Evolutionary conservation across 768 basidiomycete genomes (phyloP).

Genomic region (Lentinus brumalis): DNA sequence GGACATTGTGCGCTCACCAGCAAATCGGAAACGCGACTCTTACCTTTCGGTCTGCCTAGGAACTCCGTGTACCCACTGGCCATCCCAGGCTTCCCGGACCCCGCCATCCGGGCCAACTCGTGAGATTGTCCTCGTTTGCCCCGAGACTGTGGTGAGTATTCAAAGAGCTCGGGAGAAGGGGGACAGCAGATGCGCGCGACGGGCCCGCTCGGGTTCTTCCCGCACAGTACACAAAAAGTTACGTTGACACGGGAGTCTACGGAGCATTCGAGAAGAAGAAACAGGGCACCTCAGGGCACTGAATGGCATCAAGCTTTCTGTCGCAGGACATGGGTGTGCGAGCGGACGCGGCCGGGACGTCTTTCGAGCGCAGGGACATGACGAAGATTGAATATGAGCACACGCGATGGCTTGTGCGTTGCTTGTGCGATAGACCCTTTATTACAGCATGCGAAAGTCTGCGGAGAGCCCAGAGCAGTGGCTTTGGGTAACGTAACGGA

Average conservation of each 20-base stretch:
- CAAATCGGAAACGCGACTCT: conserved; percentile 4
- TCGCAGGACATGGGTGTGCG: neutral
- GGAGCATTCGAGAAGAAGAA: neutral
- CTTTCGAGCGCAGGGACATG: neutral
- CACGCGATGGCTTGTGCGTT: neutral
- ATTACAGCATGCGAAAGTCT: neutral
- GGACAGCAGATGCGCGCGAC: neutral
- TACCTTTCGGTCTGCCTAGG: conserved; percentile 4
- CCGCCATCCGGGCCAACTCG: conserved; percentile 7
- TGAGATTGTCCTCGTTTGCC: conserved; percentile 3
- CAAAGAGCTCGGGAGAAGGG: neutral
- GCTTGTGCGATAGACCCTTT: neutral
- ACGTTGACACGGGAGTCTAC: neutral
- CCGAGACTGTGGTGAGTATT: neutral
- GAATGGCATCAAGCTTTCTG: neutral
- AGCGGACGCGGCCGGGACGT: neutral
- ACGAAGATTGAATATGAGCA: neutral
- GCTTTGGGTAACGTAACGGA: neutral
- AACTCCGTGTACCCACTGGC: neutral
- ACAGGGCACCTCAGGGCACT: neutral
- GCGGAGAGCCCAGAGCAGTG: neutral
- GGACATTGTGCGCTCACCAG: conserved; percentile 9
- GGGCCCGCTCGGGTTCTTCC: neutral
- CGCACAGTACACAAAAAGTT: neutral
- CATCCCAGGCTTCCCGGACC: conserved; percentile 1